Conservation (phyloP, 2,329 filamentous ascomycete genomes). For the Fusarium circinatum region DNA sequence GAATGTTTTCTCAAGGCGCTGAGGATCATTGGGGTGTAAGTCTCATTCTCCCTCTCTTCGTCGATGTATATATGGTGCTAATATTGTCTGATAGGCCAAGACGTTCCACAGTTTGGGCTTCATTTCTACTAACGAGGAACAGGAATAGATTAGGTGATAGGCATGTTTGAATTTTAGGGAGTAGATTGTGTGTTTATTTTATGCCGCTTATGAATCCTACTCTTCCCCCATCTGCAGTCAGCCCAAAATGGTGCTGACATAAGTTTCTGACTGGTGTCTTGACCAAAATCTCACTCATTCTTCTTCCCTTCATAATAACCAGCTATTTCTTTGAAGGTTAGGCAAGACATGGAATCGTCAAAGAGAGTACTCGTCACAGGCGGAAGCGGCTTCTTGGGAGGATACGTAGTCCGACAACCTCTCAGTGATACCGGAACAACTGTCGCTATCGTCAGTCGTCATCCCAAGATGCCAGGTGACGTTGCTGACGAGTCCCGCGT, state of each 20-base stretch:
- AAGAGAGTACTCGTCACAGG: not conserved
- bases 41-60: not conserved
- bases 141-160: not conserved
- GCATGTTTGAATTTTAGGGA: accelerated
- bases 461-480: not conserved
- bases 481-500: not conserved
- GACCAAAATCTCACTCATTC: not conserved
- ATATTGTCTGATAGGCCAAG: not conserved
- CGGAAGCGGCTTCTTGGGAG: constrained; percentile 2
- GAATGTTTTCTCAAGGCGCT: constrained; percentile 1
- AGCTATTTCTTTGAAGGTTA: no score
- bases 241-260: not conserved
- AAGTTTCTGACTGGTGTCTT: not conserved
- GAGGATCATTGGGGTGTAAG: not conserved
- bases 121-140: not conserved
- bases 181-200: not conserved
- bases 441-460: not conserved
- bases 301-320: accelerated
- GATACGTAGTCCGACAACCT: not conserved
- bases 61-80: not conserved
- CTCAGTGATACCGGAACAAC: not conserved
- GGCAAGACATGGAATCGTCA: not conserved
- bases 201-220: not conserved
- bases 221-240: not conserved
- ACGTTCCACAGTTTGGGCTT: not conserved